Evolutionary conservation across 164 flowering plant genomes (phyloP).

Genomic region (Kalanchoe fedtschenkoi): DNA sequence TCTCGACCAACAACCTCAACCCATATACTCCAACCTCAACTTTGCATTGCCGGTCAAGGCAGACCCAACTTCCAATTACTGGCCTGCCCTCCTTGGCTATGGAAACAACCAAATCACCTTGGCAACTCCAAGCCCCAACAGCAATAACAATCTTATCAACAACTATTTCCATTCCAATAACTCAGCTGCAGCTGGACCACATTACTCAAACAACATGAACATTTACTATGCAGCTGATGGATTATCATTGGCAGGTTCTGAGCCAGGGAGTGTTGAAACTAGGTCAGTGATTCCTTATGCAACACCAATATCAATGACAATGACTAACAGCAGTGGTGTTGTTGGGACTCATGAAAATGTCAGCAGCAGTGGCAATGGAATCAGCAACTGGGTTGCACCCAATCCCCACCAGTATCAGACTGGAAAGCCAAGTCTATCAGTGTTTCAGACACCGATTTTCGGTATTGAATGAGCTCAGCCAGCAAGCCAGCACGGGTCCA

Average conservation of each 20-base stretch:
- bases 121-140: not conserved
- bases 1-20: not conserved
- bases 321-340: not conserved
- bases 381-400: slow-evolving; percentile 31
- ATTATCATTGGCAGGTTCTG: not conserved
- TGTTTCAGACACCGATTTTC: slow-evolving; percentile 64
- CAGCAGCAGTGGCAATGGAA: slow-evolving; percentile 17
- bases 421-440: slow-evolving; percentile 39
- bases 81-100: not conserved
- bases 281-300: not conserved
- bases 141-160: slow-evolving; percentile 1
- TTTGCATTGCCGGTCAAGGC: not conserved
- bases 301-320: slow-evolving; percentile 13
- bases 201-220: not conserved
- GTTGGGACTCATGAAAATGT: slow-evolving; percentile 15
- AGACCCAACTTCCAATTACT: not conserved
- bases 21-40: not conserved
- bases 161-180: slow-evolving; percentile 2
- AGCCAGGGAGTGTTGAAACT: not conserved
- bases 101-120: slow-evolving; percentile 1
- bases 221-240: slow-evolving; percentile 1
- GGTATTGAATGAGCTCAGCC: slow-evolving; percentile 9
- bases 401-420: slow-evolving; percentile 20
- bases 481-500: not conserved
- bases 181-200: not conserved